A percentile compares a stretch with the other conserved stretches of the same genome.
phyloP scores from a whole-genome alignment of 371 early-diverging fungal species.

The Zancudomyces culisetae region DNA sequence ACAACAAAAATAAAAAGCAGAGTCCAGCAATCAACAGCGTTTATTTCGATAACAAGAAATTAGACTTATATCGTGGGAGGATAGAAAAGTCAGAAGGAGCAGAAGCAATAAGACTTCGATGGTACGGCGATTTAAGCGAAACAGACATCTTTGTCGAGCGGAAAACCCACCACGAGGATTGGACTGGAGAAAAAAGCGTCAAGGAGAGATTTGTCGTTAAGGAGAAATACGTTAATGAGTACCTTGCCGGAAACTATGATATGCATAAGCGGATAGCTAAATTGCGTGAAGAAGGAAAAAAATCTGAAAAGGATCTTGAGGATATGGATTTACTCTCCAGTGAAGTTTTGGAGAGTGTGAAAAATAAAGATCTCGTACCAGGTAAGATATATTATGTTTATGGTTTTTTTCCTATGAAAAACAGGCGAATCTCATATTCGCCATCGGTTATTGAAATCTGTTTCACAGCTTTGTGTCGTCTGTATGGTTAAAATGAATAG shows the following conservation, averaged over 20 bases:
- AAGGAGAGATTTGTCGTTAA: slow-evolving; percentile 91
- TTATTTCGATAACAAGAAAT: slow-evolving; percentile 87
- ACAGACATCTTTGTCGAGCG: slow-evolving; percentile 90
- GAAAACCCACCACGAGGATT: slow-evolving; percentile 93
- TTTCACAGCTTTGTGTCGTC: no score
- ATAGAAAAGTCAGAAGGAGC: slow-evolving; percentile 87
- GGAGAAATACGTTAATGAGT: slow-evolving; percentile 81
- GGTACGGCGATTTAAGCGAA: slow-evolving; percentile 85
- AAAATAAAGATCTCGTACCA: slow-evolving; percentile 59
- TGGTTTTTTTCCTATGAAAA: slow-evolving; percentile 1
- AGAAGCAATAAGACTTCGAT: slow-evolving; percentile 81
- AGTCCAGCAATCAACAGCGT: slow-evolving; percentile 91
- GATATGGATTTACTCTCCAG: slow-evolving; percentile 48
- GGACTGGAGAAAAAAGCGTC: slow-evolving; percentile 85
- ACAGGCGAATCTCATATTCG: no score
- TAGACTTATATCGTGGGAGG: slow-evolving; percentile 81
- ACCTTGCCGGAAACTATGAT: slow-evolving; percentile 58
- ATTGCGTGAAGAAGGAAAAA: slow-evolving; percentile 47
- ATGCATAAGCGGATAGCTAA: slow-evolving; percentile 56
- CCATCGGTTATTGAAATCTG: no score
- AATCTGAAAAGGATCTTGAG: slow-evolving; percentile 59
- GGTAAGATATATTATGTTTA: no score
- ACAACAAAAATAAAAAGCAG: slow-evolving; percentile 40
- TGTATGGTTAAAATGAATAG: slow-evolving; percentile 14
- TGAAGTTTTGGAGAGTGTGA: slow-evolving; percentile 67